These are phyloP conservation scores for Collybiopsis luxurians DNA, from an alignment of 768 basidiomycete genomes.

Conservation along the genomic window DNA sequence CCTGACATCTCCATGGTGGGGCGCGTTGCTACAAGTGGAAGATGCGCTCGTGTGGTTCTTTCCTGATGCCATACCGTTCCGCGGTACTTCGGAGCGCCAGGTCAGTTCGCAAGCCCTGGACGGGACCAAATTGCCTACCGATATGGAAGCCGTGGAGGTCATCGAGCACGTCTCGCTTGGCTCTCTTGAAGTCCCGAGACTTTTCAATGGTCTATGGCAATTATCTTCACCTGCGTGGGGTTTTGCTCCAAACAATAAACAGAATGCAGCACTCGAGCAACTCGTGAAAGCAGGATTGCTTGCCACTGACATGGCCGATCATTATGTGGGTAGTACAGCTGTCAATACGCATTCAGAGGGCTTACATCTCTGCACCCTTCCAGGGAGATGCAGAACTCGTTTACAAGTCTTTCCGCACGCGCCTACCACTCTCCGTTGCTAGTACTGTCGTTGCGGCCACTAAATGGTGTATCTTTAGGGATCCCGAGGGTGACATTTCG, in stretches of 20 bases:
- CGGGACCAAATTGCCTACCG: not conserved
- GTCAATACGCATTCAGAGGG: not conserved
- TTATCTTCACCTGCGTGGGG: conserved; percentile 63
- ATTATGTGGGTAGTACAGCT: conserved; percentile 10
- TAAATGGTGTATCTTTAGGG: conserved; percentile 59
- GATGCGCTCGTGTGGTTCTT: conserved; percentile 7
- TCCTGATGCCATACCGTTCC: not conserved
- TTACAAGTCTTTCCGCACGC: conserved; percentile 48
- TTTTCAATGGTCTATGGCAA: conserved; percentile 61
- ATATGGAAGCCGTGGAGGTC: not conserved
- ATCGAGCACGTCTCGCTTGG: conserved; percentile 29
- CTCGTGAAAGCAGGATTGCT: conserved; percentile 10
- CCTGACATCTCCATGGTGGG: conserved; percentile 10
- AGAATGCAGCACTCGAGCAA: conserved; percentile 4
- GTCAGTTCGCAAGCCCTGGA: not conserved
- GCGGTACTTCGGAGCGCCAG: not conserved
- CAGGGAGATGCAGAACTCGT: conserved; percentile 16
- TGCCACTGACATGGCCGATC: conserved; percentile 16
- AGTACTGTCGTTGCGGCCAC: conserved; percentile 46
- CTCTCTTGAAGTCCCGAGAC: conserved; percentile 38
- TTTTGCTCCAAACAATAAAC: conserved; percentile 27
- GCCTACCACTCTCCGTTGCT: conserved; percentile 20
- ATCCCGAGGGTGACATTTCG: conserved; percentile 29
- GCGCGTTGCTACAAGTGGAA: conserved; percentile 10
- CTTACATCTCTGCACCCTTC: not conserved